Evolutionary conservation across 139 green algal species (phyloP), one percentile per base, ranked within the genome.

Genomic region (Picochlorum sp.): DNA sequence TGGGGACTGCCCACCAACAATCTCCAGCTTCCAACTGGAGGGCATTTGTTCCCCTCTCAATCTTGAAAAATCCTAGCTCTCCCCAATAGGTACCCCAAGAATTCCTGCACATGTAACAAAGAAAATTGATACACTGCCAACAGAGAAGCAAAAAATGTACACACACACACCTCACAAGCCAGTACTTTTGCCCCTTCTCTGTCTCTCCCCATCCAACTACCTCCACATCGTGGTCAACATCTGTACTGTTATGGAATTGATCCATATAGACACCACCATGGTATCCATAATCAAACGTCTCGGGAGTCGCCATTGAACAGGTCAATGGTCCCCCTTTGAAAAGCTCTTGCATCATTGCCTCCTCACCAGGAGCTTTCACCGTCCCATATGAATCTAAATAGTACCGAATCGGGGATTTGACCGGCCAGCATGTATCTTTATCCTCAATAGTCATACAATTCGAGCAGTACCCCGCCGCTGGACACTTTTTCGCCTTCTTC

Each of bases 61-160:
- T 14, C 69, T 64, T 59, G 56, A 76, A 77, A 56, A 85, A 85
- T 18, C 79, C 79, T 23, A 84, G 61, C 28, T 85, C 59, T 8
- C 81, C 81, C 73, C 73, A 87, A 56, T 74, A 87, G 14, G 71
- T 83, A 21, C 81, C 81, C 81, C 81, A 87, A 16, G 47, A 71
- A 62, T 87, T 87, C n/a, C 47, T 41, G 2, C 34, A 41, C 8
- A 41, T 41, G 34, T 41, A 41, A 41, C 34, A 1, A 11, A 9
- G 14, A 41, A 41, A 41, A 41, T 41, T 41, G 8, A 41, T 13
- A 41, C 34, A 41, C 34, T 30, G 4, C 4, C 28, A 30, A 30
- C 28, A 30, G 28, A 30, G 34, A 41, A 41, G 8, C 34, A 41
- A 41, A 9, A 41, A 41, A 41, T 30, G 28, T 30, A 30, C 28